A percentile compares a stretch with the other conserved stretches of the same genome.
Evolutionary conservation across 179 eudicot genomes (phyloP).

Genomic region (Kewa caespitosa): DNA sequence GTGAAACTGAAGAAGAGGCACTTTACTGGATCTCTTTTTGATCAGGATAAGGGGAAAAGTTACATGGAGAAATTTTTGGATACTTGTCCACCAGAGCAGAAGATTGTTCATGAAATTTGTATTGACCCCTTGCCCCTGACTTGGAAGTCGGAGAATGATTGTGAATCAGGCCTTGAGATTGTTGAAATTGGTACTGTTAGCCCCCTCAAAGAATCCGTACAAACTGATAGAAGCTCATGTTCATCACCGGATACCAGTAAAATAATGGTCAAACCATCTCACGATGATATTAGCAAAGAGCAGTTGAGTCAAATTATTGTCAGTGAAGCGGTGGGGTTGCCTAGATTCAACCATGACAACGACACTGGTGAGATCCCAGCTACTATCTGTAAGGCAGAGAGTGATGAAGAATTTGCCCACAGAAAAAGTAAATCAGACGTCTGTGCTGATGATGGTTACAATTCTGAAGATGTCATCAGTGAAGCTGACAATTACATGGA

Average conservation of each 20-base stretch:
- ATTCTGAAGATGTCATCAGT: constrained; percentile 71
- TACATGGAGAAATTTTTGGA: constrained; percentile 81
- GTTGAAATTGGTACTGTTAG: constrained; percentile 46
- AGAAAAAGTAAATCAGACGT: constrained; percentile 42
- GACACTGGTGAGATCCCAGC: constrained; percentile 21
- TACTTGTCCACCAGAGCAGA: constrained; percentile 54
- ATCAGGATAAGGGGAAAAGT: constrained; percentile 54
- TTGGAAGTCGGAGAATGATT: constrained; percentile 33
- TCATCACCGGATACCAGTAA: constrained; percentile 44
- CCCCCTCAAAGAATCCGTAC: constrained; percentile 39
- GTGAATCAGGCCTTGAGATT: constrained; percentile 50
- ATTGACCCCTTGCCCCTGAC: constrained; percentile 43
- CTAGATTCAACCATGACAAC: constrained; percentile 20
- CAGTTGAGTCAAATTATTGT: constrained; percentile 31
- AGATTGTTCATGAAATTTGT: constrained; percentile 48
- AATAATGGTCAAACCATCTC: constrained; percentile 30
- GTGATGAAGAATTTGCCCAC: constrained; percentile 46
- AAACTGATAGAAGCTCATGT: constrained; percentile 36
- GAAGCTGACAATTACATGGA: constrained; percentile 79
- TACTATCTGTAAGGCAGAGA: constrained; percentile 20
- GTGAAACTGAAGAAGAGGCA: constrained; percentile 87
- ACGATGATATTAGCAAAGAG: constrained; percentile 20
- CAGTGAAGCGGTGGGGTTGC: constrained; percentile 23
- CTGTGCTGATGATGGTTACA: constrained; percentile 33
- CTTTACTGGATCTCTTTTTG: constrained; percentile 64